These are phyloP conservation scores for Pseudocercospora fijiensis DNA, from an alignment of 2,329 filamentous ascomycete species.

Conservation along the genomic window DNA sequence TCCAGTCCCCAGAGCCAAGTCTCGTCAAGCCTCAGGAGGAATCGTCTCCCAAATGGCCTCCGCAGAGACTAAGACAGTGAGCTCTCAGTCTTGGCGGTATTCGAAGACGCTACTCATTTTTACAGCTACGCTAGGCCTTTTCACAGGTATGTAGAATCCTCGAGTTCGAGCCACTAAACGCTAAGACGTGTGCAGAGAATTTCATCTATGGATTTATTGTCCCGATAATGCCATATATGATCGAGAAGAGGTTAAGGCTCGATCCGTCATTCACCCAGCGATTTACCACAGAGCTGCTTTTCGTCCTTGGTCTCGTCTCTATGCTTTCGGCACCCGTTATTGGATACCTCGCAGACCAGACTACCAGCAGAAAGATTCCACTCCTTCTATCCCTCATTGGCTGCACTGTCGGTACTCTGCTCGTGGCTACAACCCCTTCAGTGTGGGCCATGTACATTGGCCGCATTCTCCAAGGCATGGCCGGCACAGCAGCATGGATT, in stretches of 20 bases:
- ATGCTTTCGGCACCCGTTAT: conserved; percentile 35
- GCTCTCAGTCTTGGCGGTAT: conserved; percentile 16
- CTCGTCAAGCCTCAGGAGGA: not conserved
- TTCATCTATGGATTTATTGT: conserved; percentile 1
- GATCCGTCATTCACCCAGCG: conserved; percentile 19
- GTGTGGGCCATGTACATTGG: conserved; percentile 21
- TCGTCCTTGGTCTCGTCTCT: conserved; percentile 46
- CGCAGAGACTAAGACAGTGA: not conserved
- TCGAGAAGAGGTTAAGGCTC: conserved; percentile 20
- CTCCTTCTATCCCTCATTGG: conserved; percentile 20
- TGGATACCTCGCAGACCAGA: conserved; percentile 22
- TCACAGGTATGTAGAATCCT: conserved; percentile 15
- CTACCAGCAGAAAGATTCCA: conserved; percentile 18
- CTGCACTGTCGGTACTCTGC: conserved; percentile 18
- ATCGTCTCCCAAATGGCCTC: not conserved
- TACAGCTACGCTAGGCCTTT: conserved; percentile 24
- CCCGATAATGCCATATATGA: conserved; percentile 25
- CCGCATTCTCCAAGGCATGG: conserved; percentile 20
- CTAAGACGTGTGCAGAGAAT: not conserved
- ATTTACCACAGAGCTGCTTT: conserved; percentile 19
- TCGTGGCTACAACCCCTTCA: conserved; percentile 16
- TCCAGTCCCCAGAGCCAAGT: not conserved
- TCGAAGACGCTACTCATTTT: conserved; percentile 20
- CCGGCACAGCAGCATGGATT: conserved; percentile 23
- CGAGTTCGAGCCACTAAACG: not conserved